A percentile compares a stretch with the other conserved stretches of the same genome.
These are phyloP conservation scores for Chlorencoelia australis DNA, from an alignment of 2,329 filamentous ascomycete genomes.

Conservation along the genomic window DNA sequence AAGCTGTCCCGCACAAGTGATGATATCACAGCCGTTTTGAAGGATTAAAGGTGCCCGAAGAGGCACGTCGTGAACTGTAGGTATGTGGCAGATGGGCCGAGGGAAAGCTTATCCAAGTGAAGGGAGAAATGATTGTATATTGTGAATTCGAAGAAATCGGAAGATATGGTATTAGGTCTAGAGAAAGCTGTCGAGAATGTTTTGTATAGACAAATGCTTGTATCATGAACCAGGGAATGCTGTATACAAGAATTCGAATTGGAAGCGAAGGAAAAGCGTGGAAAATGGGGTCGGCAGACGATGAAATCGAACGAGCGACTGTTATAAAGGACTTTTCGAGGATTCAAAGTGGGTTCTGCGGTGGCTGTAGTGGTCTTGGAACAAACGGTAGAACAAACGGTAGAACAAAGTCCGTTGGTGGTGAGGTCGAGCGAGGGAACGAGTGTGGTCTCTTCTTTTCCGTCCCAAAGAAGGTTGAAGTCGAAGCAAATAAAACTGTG, in stretches of 20 bases:
- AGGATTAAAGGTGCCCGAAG: constrained; percentile 38
- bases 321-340: too few relatives aligned
- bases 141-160: background rate
- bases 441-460: too few relatives aligned
- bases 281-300: too few relatives aligned
- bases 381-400: too few relatives aligned
- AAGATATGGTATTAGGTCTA: background rate
- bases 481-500: too few relatives aligned
- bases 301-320: too few relatives aligned
- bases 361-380: too few relatives aligned
- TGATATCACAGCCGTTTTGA: constrained; percentile 77
- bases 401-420: too few relatives aligned
- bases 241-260: constrained; percentile 8
- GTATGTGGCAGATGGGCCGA: constrained; percentile 13
- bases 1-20: constrained; percentile 71
- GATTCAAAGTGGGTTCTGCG: too few relatives aligned
- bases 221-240: constrained; percentile 1
- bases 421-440: too few relatives aligned
- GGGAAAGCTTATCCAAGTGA: constrained; percentile 9
- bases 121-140: constrained; percentile 1
- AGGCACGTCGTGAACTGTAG: constrained; percentile 28
- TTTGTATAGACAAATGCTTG: constrained; percentile 6
- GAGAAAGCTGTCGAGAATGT: constrained; percentile 4
- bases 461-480: too few relatives aligned
- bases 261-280: too few relatives aligned